Evolutionary conservation across 768 basidiomycete genomes (phyloP), one percentile per base, ranked within the genome.

Genomic region (Dacryopinax spathularia): DNA sequence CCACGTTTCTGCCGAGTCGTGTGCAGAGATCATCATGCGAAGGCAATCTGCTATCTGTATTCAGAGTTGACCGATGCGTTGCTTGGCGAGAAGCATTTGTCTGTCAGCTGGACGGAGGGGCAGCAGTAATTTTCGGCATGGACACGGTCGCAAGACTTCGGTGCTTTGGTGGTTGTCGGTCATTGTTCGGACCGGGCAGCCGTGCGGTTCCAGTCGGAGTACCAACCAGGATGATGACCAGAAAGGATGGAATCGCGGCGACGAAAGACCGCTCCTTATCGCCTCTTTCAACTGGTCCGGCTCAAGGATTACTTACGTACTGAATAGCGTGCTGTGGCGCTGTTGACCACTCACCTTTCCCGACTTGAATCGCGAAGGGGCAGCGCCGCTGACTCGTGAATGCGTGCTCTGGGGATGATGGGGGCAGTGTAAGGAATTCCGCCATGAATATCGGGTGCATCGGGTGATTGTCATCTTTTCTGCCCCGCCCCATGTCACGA

Each of bases 271-370:
- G 25, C 48, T 56, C 29, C 48, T 56, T 56, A 56, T 56, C 48
- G 48, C 48, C 48, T 56, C 48, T 56, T 56, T 56, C 48, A 56
- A 56, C 48, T 56, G 48, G 48, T 27, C 48, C 48, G 48, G 48
- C 48, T 27, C 48, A 13, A 27, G 7, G 48, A 9, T n/a, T 29
- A 9, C 48, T 56, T 56, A 56, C 48, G 48, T 56, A 56, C 48
- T 25, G 13, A 56, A 41, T 41, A 22, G 39, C 48, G 31, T 15
- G 48, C 3, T 56, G 48, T 31, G 48, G 22, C 39, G 39, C 39
- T 6, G 48, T 27, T 56, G 48, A 56, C 48, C 48, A 25, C 48
- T 27, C 22, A 31, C 31, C 39, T 22, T 27, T 56, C 48, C 13
- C 25, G 12, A 56, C 29, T 15, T 56, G 15, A 29, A 29, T 20